A percentile compares a stretch with the other conserved stretches of the same genome.
These are phyloP conservation scores for Colletotrichum sp. DNA, from an alignment of 2,329 filamentous ascomycete species.

Conservation along the genomic window DNA sequence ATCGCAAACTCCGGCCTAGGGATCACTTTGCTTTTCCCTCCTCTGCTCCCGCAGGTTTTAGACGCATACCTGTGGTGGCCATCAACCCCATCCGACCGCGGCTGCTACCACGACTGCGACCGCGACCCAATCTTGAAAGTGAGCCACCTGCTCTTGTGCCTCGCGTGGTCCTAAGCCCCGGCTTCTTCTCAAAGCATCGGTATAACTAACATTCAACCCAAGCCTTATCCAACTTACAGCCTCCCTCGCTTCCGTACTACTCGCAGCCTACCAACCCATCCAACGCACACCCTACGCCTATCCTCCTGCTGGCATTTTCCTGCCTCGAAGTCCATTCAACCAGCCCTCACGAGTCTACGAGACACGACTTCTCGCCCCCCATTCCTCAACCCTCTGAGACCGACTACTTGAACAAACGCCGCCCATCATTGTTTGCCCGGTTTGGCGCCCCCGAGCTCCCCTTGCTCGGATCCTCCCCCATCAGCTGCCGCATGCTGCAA, in stretches of 20 bases:
- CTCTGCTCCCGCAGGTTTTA: neutral
- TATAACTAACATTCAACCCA: neutral
- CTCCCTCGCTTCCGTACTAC: neutral
- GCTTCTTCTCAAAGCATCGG: neutral
- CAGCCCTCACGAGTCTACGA: slow-evolving; percentile 6
- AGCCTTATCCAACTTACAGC: neutral
- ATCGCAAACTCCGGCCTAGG: neutral
- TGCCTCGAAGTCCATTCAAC: neutral
- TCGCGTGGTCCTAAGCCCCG: neutral
- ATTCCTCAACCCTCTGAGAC: slow-evolving; percentile 12
- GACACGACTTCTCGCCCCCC: slow-evolving; percentile 6
- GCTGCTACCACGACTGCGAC: neutral
- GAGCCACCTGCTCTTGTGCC: neutral
- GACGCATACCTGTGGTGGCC: neutral
- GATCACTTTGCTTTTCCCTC: neutral
- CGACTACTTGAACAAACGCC: slow-evolving; percentile 10
- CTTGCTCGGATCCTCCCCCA: neutral
- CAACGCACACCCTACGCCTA: neutral
- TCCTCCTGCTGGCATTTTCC: slow-evolving; percentile 2
- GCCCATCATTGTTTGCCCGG: neutral
- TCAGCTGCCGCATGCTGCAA: slow-evolving; percentile 17
- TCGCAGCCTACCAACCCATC: neutral
- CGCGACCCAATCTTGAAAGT: neutral
- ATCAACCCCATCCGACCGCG: neutral
- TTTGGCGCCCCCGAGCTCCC: neutral